Evolutionary conservation across 2,329 filamentous ascomycete genomes (phyloP), one percentile per base, ranked within the genome.

Genomic region (Aspergillus ochraceus): DNA sequence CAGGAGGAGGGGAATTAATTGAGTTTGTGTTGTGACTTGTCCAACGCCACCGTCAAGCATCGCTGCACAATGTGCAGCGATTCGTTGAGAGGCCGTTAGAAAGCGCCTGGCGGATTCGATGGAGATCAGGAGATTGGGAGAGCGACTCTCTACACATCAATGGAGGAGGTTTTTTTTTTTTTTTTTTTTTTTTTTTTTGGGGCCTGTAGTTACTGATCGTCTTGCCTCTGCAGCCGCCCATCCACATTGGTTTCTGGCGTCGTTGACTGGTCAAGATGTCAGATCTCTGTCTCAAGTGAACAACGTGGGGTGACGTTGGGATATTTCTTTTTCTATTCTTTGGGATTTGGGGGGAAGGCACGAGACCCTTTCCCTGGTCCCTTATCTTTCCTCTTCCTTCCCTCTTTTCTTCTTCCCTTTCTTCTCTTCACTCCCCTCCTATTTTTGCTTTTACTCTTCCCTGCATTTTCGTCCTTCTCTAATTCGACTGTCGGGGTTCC

Each of bases 21-120:
- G 17, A 42, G 36, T 42, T 42, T 24, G 52, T 36, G 39, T 51
- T 62, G 60, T 64, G 64, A 64, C 62, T 64, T 65, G 64, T 65
- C 62, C 49, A 63, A 55, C 61, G 60, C 61, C 62, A 65, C 64
- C 17, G 32, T 36, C 14, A 56, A 49, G 60, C 58, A 24, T 24
- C 24, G 24, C 24, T 24, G 24, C 24, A 24, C 20, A 53, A 50
- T 58, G 54, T 57, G 57, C 49, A 42, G 58, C 57, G 52, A 52
- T 53, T 61, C 55, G 46, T 54, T 45, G 57, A 30, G 52, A 30
- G 39, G 32, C 39, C 45, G 32, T 36, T 45, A 36, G 42, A 58
- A 57, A 52, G 42, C 17, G 42, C 30, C 22, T 36, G 32, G 32
- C 11, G 32, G 32, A 5, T 12, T 36, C 32, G 14, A 36, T 12